Evolutionary conservation across 2,329 filamentous ascomycete genomes (phyloP).

Genomic region (Sordariomycetes sp.): DNA sequence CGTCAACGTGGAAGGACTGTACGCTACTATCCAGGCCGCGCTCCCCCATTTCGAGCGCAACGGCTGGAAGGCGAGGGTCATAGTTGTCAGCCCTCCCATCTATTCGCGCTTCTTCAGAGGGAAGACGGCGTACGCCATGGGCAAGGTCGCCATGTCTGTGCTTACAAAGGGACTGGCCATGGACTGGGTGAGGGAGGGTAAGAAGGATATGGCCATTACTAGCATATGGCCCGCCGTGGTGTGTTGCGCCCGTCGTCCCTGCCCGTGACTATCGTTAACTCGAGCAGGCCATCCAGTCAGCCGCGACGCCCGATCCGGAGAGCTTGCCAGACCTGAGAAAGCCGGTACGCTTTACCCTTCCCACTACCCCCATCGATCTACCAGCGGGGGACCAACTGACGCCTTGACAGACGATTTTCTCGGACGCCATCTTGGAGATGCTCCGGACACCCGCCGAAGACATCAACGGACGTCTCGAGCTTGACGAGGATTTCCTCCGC

Average conservation of each 20-base stretch:
- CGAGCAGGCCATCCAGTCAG: slow-evolving; percentile 53
- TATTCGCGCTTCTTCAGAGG: slow-evolving; percentile 77
- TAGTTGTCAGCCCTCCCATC: slow-evolving; percentile 74
- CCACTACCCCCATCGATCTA: background rate
- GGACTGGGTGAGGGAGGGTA: slow-evolving; percentile 59
- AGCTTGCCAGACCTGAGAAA: slow-evolving; percentile 15
- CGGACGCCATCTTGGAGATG: slow-evolving; percentile 65
- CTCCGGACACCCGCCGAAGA: slow-evolving; percentile 40
- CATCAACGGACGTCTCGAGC: slow-evolving; percentile 59
- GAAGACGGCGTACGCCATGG: slow-evolving; percentile 72
- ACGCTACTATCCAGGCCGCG: slow-evolving; percentile 54
- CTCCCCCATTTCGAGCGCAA: slow-evolving; percentile 49
- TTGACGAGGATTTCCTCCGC: slow-evolving; percentile 73
- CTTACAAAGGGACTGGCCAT: slow-evolving; percentile 70
- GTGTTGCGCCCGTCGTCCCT: slow-evolving; percentile 15
- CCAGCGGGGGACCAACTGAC: background rate
- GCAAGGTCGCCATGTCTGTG: slow-evolving; percentile 72
- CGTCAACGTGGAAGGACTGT: slow-evolving; percentile 64
- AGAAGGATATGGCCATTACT: slow-evolving; percentile 59
- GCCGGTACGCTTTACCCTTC: background rate
- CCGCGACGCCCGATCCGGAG: slow-evolving; percentile 42
- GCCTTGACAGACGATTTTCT: slow-evolving; percentile 45
- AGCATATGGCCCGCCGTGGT: slow-evolving; percentile 73
- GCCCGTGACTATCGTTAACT: background rate
- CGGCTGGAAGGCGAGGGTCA: slow-evolving; percentile 43